Base-by-base conservation (phyloP, 1,284 basidiomycete species). In the Boletus subluridellus region DNA sequence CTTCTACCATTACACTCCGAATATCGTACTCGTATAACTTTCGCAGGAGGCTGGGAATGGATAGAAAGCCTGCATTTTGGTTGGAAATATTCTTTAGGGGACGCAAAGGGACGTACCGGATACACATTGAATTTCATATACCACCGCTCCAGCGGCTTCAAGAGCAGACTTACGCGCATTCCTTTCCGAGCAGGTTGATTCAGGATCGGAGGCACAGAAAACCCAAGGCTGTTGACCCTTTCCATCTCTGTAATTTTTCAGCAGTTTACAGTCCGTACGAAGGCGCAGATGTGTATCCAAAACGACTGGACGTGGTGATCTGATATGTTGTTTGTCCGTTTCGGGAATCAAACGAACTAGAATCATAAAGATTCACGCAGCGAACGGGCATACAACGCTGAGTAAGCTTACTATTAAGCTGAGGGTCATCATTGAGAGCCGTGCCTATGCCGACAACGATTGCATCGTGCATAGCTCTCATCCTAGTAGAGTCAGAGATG, bases 391-490 rank as follows among this genome's bases (percentile, higher is more conserved):
- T 39, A 41, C n/a, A 12, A 54, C 37, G 28, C 26, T 2, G 6
- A 46, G 39, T 26, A 46, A 42, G 73, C 86, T 63, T 66, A 94
- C 95, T 88, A 69, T 95, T 97, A 26, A 99, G 78, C 67, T 96
- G 90, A 11, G 96, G 96, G 72, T 99, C 82, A 67, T 99, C 96
- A 65, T 94, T 94, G 49, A 94, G 74, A 12, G 94, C 85, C 0
- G 96, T 98, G 5, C 92, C 92, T 45, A 96, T 85, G 6, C 96
- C 96, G 46, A 99, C 82, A 34, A 99, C 76, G 61, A 99, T 98
- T 10, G 85, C 94, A 69, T 97, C 92, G 74, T 98, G 95, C 81
- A 94, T 84, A 0, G 90, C 82, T 63, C 93, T 80, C 82, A 94
- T 84, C 87, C 90, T 21, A 21, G 21, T 94, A 48, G 55, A 32